Base-by-base conservation (phyloP, 176 grass and related monocot genomes). In the Tuctoria greenei region DNA sequence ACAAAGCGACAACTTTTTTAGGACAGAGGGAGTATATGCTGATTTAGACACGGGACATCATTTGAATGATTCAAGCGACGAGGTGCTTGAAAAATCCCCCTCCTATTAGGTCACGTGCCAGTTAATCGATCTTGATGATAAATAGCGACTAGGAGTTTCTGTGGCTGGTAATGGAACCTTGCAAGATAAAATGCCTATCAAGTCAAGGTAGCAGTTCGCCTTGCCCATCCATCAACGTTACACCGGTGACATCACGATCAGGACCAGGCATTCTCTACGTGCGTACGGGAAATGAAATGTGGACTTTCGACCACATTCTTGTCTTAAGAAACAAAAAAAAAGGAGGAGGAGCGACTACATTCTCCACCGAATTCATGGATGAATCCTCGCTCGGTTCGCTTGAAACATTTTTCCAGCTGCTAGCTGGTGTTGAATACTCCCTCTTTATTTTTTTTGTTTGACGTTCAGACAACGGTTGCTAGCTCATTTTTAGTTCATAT, bases 191-290 rank as follows among this genome's bases (percentile, higher is more conserved):
- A 73, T 74, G 31, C 23, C 38, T 50, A 28, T 31, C 13, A 80
- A 77, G 59, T 88, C 86, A 88, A 92, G 37, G 82, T 46, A 80
- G 82, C 50, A 79, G 82, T 83, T 87, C 84, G 52, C 52, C 24
- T 81, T 77, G 77, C 60, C 81, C 64, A 73, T 91, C 81, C 64
- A 73, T 91, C 84, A 67, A 15, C 52, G 58, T 60, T 84, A 76
- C 70, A 40, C 31, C 39, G 17, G 34, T 81, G 77, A 60, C 67
- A 7, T 81, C 77, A 74, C 9, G 14, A 37, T 57, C 86, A 71
- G 83, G 62, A 24, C 66, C 54, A 38, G 20, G 74, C 55, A 56
- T 71, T 79, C 62, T 67, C 52, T 63, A 40, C 75, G 64, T 3
- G 3, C 31, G 31, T 88, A 74, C 20, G 75, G 80, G 63, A 74